phyloP scores from a whole-genome alignment of 495 filamentous ascomycete species.

The Bombardia bombarda region DNA sequence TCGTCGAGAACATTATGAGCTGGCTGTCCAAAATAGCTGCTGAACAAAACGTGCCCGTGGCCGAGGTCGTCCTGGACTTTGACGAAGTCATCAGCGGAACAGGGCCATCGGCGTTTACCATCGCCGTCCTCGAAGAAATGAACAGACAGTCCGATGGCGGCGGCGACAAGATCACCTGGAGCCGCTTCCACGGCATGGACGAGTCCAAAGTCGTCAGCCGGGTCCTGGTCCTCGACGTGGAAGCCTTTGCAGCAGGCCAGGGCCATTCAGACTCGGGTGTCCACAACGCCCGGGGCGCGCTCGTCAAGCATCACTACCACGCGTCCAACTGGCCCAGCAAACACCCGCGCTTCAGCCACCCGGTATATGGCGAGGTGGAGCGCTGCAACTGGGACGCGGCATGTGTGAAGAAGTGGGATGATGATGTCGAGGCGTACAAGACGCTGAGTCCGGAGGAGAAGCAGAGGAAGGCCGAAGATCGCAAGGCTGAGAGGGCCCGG shows the following conservation, averaged over 20 bases:
- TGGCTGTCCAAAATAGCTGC: slow-evolving; percentile 45
- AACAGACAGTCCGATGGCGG: slow-evolving; percentile 10
- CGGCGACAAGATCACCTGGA: slow-evolving; percentile 38
- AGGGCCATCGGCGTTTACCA: slow-evolving; percentile 55
- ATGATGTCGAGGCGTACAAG: slow-evolving; percentile 38
- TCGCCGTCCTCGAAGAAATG: slow-evolving; percentile 49
- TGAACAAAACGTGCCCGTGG: slow-evolving; percentile 40
- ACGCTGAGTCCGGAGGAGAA: slow-evolving; percentile 35
- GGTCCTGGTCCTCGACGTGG: slow-evolving; percentile 53
- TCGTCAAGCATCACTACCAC: slow-evolving; percentile 60
- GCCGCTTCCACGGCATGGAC: slow-evolving; percentile 48
- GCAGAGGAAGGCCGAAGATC: slow-evolving; percentile 30
- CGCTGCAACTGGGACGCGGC: slow-evolving; percentile 55
- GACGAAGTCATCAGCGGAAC: slow-evolving; percentile 57
- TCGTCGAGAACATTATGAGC: slow-evolving; percentile 48
- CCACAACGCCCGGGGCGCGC: slow-evolving; percentile 46
- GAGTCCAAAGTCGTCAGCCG: slow-evolving; percentile 49
- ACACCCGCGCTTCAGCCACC: slow-evolving; percentile 53
- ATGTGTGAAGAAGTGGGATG: slow-evolving; percentile 52
- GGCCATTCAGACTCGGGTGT: slow-evolving; percentile 58
- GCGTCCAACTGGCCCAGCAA: slow-evolving; percentile 53
- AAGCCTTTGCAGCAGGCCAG: slow-evolving; percentile 57
- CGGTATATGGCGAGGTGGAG: slow-evolving; percentile 55
- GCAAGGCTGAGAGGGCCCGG: slow-evolving; percentile 2
- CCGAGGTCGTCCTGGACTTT: slow-evolving; percentile 49